Percentiles rank a stretch among this genome's conserved stretches.
Conservation (phyloP, 2,329 filamentous ascomycete genomes). For the Volutella citrinella region DNA sequence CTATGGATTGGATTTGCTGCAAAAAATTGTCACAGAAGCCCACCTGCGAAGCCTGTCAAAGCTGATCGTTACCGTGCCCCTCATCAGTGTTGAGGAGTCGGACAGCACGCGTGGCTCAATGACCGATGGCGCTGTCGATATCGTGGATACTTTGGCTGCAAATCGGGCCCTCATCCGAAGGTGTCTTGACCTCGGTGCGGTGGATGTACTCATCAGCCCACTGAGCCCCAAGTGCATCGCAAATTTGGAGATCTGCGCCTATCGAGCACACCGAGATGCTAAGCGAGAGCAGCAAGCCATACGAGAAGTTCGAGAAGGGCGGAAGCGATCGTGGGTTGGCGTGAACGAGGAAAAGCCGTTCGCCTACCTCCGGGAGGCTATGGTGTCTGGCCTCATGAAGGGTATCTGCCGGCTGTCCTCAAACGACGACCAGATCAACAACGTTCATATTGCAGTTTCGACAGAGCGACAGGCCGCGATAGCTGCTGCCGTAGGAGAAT, state of each 20-base stretch:
- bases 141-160: conserved; percentile 23
- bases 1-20: conserved; percentile 53
- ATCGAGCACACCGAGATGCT: conserved; percentile 75
- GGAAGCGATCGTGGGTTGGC: conserved; percentile 90
- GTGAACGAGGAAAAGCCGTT: conserved; percentile 82
- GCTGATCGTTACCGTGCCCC: conserved; percentile 53
- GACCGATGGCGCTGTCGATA: conserved; percentile 39
- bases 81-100: conserved; percentile 40
- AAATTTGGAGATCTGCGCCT: conserved; percentile 77
- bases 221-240: conserved; percentile 71
- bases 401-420: conserved; percentile 75
- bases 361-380: conserved; percentile 84
- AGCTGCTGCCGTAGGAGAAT: conserved; percentile 67
- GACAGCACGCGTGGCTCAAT: conserved; percentile 32
- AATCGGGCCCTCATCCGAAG: conserved; percentile 53
- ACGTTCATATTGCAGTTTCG: conserved; percentile 66
- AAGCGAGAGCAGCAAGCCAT: conserved; percentile 70
- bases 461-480: conserved; percentile 64
- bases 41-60: conserved; percentile 55
- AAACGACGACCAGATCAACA: conserved; percentile 58
- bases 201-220: conserved; percentile 81
- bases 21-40: conserved; percentile 56
- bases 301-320: conserved; percentile 67
- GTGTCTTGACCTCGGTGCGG: conserved; percentile 81
- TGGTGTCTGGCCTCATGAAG: conserved; percentile 89